Percentiles rank a stretch among this genome's conserved stretches.
These are phyloP conservation scores for Saitozyma podzolica DNA, from an alignment of 768 basidiomycete genomes.

Conservation along the genomic window DNA sequence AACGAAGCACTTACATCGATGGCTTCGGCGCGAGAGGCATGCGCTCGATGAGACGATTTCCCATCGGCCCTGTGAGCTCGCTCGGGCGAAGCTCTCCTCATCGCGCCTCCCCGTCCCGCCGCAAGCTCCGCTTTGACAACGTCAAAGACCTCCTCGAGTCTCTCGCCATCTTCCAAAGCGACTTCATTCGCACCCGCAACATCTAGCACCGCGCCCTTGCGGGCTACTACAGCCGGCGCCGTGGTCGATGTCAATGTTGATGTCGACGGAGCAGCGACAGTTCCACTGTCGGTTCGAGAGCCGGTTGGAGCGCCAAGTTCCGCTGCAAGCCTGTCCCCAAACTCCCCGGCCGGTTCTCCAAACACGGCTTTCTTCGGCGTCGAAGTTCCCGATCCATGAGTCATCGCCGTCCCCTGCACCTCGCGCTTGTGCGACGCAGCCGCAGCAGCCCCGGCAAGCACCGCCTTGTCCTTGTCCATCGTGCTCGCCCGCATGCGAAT, in stretches of 20 bases:
- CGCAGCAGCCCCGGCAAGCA: slow-evolving; percentile 79
- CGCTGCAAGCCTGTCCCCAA: too few relatives aligned
- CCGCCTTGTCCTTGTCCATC: slow-evolving; percentile 69
- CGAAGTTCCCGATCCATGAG: slow-evolving; percentile 3
- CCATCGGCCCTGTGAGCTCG: not conserved
- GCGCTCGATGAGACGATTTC: slow-evolving; percentile 6
- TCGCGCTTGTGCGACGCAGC: slow-evolving; percentile 75
- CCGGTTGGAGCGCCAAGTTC: not conserved
- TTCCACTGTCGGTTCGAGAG: not conserved
- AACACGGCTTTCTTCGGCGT: slow-evolving; percentile 16
- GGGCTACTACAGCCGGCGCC: slow-evolving; percentile 1
- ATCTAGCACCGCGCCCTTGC: not conserved
- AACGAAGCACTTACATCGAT: slow-evolving; percentile 33
- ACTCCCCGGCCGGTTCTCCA: slow-evolving; percentile 11
- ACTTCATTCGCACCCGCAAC: not conserved
- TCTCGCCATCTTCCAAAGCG: slow-evolving; percentile 35
- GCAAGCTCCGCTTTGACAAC: slow-evolving; percentile 83
- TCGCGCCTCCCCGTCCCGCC: slow-evolving; percentile 54
- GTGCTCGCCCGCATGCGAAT: slow-evolving; percentile 74
- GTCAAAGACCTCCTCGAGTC: slow-evolving; percentile 70
- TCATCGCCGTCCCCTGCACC: not conserved
- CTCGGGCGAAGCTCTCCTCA: not conserved
- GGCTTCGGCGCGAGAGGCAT: slow-evolving; percentile 25
- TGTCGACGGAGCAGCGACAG: not conserved
- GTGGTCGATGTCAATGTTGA: not conserved